Evolutionary conservation across 2,329 filamentous ascomycete species (phyloP), one percentile per base, ranked within the genome.

Genomic region (Xylariomycetidae sp.): DNA sequence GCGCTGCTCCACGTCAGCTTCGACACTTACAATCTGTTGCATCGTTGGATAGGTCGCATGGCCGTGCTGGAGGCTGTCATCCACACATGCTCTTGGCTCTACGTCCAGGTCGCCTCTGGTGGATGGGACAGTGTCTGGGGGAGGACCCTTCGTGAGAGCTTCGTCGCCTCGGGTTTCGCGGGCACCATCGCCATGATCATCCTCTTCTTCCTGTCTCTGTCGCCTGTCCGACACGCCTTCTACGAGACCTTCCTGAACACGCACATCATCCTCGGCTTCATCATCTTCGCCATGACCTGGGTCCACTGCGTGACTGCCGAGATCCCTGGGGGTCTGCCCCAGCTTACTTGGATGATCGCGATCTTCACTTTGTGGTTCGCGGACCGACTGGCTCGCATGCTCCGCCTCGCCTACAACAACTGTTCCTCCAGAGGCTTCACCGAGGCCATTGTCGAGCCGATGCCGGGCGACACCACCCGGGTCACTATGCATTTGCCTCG

Each of bases 231-330:
- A 40, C 90, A 95, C 59, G 88, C 89, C 24, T 95, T 95, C 57
- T 98, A 98, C 65, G 92, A 98, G 64, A 93, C 87, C 1, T 98
- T 98, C 64, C 73, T 96, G 49, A 86, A 85, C 55, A 62, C 82
- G 19, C 92, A 96, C 63, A 88, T 94, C 47, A 58, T 85, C 23
- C 64, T 94, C 31, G 87, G 81, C 24, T 59, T 82, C 22, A 54
- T 85, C 34, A 66, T 70, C 29, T 74, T 95, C 31, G 67, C 75
- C 36, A 81, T 79, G 50, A 79, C 89, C 7, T 92, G 81, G 73
- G 66, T 89, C 23, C 92, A 96, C 64, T 78, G 86, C 49, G 68
- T 76, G 27, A 66, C 84, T 8, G 75, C 85, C 18, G 59, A 67
- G 4, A 64, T 87, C 19, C 60, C 75, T 10, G 78, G 86, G 34